Evolutionary conservation across 805 yeast species (phyloP).

Genomic region (Barnettozyma vustinii): DNA sequence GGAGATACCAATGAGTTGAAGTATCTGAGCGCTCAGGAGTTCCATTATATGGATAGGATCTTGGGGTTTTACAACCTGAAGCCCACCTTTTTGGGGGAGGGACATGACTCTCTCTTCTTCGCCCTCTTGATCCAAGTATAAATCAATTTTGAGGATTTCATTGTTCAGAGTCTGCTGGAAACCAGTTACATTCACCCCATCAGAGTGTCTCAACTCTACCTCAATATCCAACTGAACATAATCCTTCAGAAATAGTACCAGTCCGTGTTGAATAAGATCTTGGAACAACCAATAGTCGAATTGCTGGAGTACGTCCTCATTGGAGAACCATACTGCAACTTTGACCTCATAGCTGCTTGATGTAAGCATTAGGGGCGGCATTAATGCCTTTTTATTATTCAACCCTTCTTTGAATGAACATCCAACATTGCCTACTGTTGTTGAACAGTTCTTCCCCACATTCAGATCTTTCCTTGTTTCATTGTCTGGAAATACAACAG

Average conservation of each 20-base stretch:
- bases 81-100: constrained; percentile 4
- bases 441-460: too few species aligned
- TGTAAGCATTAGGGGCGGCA: not conserved
- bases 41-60: constrained; percentile 8
- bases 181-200: not conserved
- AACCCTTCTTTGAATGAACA: not conserved
- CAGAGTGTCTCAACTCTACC: not conserved
- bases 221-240: not conserved
- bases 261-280: not conserved
- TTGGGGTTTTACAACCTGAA: not conserved
- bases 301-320: not conserved
- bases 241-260: not conserved
- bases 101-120: not conserved
- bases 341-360: not conserved
- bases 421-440: not conserved
- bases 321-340: not conserved
- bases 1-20: constrained; percentile 5
- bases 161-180: not conserved
- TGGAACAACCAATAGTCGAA: constrained; percentile 1
- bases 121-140: not conserved
- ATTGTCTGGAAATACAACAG: not conserved
- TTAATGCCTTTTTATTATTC: too few species aligned
- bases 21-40: constrained; percentile 3
- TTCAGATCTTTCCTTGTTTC: not conserved
- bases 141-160: not conserved